phyloP scores from a whole-genome alignment of 2,329 filamentous ascomycete species.

The Botryotinia calthae region DNA sequence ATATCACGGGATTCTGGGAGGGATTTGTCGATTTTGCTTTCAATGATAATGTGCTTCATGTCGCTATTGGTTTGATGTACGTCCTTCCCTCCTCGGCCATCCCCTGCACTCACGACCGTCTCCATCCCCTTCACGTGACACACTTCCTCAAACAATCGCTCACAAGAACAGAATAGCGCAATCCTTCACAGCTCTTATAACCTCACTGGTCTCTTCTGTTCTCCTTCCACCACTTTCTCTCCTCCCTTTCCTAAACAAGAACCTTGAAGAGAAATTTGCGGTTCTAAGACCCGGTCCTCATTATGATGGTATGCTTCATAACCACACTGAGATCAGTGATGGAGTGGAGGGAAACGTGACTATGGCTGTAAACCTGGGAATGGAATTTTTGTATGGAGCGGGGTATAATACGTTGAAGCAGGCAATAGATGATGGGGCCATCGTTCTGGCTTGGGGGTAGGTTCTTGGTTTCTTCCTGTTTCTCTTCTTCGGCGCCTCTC shows the following conservation, averaged over 20 bases:
- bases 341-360: neutral
- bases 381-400: conserved; percentile 13
- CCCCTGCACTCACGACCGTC: neutral
- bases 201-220: conserved; percentile 68
- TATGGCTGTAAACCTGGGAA: neutral
- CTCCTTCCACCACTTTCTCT: conserved; percentile 68
- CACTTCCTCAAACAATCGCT: neutral
- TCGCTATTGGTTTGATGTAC: conserved; percentile 72
- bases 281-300: conserved; percentile 58
- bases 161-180: conserved; percentile 56
- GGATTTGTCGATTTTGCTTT: conserved; percentile 72
- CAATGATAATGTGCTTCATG: conserved; percentile 71
- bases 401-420: conserved; percentile 70
- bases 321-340: conserved; percentile 3
- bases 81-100: neutral
- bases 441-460: conserved; percentile 69
- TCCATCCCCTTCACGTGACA: neutral
- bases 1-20: conserved; percentile 50
- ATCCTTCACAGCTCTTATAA: conserved; percentile 69
- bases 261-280: conserved; percentile 73
- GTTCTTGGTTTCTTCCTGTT: conserved; percentile 29
- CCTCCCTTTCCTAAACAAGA: conserved; percentile 65
- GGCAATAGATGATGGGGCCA: conserved; percentile 67
- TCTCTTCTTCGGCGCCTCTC: neutral
- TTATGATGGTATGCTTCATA: conserved; percentile 36